phyloP scores from a whole-genome alignment of 2,329 filamentous ascomycete genomes.

The Teratosphaeria nubilosa region DNA sequence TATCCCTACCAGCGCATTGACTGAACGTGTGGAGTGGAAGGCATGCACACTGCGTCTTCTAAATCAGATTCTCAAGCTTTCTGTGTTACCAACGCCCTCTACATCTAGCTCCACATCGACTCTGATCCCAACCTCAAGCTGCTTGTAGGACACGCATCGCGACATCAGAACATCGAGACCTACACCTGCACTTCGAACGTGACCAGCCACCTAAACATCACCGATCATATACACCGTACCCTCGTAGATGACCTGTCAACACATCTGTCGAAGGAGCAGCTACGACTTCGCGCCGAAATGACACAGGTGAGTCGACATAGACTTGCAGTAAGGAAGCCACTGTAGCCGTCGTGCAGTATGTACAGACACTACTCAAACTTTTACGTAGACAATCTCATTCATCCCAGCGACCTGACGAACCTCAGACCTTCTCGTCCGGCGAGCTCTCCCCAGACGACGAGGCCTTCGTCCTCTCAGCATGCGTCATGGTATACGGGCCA shows the following conservation, averaged over 20 bases:
- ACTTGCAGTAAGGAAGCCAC: no score
- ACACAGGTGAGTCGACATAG: no score
- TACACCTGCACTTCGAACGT: neutral
- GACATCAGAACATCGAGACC: neutral
- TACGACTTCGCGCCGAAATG: no score
- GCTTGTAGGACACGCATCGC: slow-evolving; percentile 16
- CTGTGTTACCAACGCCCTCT: slow-evolving; percentile 21
- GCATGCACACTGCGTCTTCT: slow-evolving; percentile 20
- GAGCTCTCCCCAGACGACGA: neutral
- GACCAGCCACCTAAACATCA: slow-evolving; percentile 20
- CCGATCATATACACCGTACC: slow-evolving; percentile 37
- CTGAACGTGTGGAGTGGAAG: no score
- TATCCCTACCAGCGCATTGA: neutral
- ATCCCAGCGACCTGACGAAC: neutral
- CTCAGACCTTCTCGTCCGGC: neutral
- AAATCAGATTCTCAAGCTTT: slow-evolving; percentile 27
- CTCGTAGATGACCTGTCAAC: slow-evolving; percentile 5
- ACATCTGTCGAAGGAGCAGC: no score
- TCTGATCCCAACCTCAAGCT: slow-evolving; percentile 35
- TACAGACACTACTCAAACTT: neutral
- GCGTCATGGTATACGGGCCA: slow-evolving; percentile 12
- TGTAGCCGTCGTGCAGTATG: no score
- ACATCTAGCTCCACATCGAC: slow-evolving; percentile 35
- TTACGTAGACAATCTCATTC: neutral
- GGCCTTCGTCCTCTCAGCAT: slow-evolving; percentile 12